These are phyloP conservation scores for Eucalyptus coolabah DNA, from an alignment of 345 rosid species.

Conservation along the genomic window DNA sequence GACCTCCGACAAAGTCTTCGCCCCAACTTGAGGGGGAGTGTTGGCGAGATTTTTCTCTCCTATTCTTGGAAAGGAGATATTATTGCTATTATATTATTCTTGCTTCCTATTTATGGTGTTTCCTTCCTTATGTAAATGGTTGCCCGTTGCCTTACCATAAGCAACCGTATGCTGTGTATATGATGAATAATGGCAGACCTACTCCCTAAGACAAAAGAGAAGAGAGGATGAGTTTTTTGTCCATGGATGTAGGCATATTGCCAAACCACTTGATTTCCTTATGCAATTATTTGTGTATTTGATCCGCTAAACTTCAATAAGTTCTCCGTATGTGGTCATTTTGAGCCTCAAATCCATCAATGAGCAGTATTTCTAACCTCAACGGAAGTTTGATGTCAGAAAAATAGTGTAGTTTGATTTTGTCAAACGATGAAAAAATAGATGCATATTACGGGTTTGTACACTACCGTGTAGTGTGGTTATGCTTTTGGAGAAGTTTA, in stretches of 20 bases:
- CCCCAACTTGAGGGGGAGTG: neutral
- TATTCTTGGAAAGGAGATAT: neutral
- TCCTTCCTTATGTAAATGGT: neutral
- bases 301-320: neutral
- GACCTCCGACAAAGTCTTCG: neutral
- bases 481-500: neutral
- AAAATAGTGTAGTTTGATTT: neutral
- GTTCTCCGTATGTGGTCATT: neutral
- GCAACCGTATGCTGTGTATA: no score
- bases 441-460: neutral
- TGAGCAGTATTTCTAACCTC: neutral
- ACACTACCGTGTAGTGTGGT: neutral
- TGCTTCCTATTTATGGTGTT: no score
- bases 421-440: neutral
- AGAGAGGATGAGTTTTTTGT: neutral
- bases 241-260: neutral
- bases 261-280: neutral
- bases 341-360: neutral
- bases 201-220: neutral
- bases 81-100: neutral
- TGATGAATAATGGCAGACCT: neutral
- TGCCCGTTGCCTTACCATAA: accelerated
- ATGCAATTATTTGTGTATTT: neutral
- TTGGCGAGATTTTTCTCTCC: neutral
- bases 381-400: neutral